Percentiles rank a stretch among this genome's conserved stretches.
phyloP scores from a whole-genome alignment of 176 grass and related monocot genomes.

The Eragrostis nindensis region DNA sequence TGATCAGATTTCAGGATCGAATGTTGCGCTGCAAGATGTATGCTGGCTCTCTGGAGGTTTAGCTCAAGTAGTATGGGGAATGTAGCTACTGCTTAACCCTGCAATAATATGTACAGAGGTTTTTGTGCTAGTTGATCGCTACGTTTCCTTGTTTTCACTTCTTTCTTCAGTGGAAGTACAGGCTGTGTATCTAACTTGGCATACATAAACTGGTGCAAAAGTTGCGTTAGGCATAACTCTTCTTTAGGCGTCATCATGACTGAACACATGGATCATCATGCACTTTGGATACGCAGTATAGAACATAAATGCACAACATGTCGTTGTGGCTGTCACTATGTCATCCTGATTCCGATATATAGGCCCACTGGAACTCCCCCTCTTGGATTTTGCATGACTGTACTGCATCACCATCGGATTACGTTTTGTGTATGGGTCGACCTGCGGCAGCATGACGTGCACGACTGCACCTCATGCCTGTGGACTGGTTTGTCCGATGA shows the following conservation, averaged over 20 bases:
- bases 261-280: neutral
- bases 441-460: no score
- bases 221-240: neutral
- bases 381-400: no score
- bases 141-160: neutral
- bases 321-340: neutral
- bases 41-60: neutral
- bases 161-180: neutral
- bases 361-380: neutral
- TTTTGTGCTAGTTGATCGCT: neutral
- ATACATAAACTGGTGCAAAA: neutral
- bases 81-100: slow-evolving; percentile 36
- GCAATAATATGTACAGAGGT: slow-evolving; percentile 52
- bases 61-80: slow-evolving; percentile 19
- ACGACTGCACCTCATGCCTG: no score
- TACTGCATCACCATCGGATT: neutral
- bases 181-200: neutral
- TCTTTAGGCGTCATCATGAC: neutral
- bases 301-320: neutral
- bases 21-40: no score
- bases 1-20: no score
- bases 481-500: no score
- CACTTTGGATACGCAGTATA: neutral
- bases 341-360: neutral
- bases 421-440: no score